phyloP scores from a whole-genome alignment of 164 flowering plant species.

The Vitis rotundifolia region DNA sequence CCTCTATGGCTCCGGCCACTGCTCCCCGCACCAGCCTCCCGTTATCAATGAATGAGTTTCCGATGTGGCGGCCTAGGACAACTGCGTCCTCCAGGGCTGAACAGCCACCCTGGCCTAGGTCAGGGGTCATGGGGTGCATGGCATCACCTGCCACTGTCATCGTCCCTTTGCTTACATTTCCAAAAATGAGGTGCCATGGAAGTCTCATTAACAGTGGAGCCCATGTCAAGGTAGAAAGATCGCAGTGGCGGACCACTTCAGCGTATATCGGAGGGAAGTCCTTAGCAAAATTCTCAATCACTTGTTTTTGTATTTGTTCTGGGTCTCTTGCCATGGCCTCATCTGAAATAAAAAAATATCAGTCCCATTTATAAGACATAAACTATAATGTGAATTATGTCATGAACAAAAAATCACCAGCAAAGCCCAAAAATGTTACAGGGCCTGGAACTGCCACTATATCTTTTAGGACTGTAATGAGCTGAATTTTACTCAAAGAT shows the following conservation, averaged over 20 bases:
- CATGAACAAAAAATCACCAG: too few relatives aligned
- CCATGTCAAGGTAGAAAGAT: constrained; percentile 23
- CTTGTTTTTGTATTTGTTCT: constrained; percentile 15
- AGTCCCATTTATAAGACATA: too few relatives aligned
- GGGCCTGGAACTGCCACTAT: too few relatives aligned
- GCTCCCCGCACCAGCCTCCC: constrained; percentile 5
- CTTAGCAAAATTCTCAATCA: constrained; percentile 21
- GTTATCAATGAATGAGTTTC: constrained; percentile 8
- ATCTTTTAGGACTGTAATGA: too few relatives aligned
- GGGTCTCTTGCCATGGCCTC: constrained; percentile 14
- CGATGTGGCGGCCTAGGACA: constrained; percentile 36
- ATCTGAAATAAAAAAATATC: constrained; percentile 10
- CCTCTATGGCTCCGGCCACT: too few relatives aligned
- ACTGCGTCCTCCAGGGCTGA: constrained; percentile 48
- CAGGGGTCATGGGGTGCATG: constrained; percentile 59
- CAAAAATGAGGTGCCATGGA: constrained; percentile 40
- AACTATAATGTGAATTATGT: too few relatives aligned
- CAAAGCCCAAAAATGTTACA: too few relatives aligned
- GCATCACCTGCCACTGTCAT: constrained; percentile 53
- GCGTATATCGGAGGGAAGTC: constrained; percentile 25
- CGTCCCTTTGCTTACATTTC: constrained; percentile 19
- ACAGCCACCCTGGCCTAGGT: constrained; percentile 50
- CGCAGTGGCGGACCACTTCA: constrained; percentile 25
- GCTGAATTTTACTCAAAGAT: too few relatives aligned
- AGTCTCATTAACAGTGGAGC: constrained; percentile 38